Conservation (phyloP, 2,329 filamentous ascomycete genomes). For the Phialemoniopsis sp. region DNA sequence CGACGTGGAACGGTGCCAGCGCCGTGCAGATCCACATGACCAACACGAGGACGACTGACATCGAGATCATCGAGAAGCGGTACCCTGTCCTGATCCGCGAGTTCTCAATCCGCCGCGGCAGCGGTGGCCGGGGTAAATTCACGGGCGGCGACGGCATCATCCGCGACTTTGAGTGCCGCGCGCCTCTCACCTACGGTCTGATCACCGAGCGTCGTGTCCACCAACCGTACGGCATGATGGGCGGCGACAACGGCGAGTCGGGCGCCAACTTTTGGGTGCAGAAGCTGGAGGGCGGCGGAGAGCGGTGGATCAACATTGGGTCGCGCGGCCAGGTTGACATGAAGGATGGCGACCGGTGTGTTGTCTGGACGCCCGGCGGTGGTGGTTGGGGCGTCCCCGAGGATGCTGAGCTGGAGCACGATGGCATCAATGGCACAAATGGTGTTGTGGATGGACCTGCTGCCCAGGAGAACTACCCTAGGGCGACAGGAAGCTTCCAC, state of each 20-base stretch:
- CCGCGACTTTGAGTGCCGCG: conserved; percentile 24
- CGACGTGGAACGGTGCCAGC: conserved; percentile 18
- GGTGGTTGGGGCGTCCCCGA: conserved; percentile 62
- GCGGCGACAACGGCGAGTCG: conserved; percentile 14
- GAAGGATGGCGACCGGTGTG: conserved; percentile 9
- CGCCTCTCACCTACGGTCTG: conserved; percentile 26
- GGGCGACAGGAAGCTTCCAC: too few species aligned
- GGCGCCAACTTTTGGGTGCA: conserved; percentile 7
- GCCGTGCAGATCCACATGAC: conserved; percentile 21
- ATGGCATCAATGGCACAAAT: too few species aligned
- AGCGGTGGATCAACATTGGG: conserved; percentile 30
- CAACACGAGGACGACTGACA: conserved; percentile 21
- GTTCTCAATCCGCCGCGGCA: conserved; percentile 18
- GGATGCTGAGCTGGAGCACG: too few species aligned
- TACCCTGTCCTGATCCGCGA: conserved; percentile 23
- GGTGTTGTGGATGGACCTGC: too few species aligned
- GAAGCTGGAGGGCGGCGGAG: conserved; percentile 12
- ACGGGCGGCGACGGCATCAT: conserved; percentile 23
- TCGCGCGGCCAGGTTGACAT: conserved; percentile 8
- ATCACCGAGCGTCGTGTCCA: conserved; percentile 26
- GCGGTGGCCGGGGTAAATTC: conserved; percentile 20
- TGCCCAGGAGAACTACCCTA: too few species aligned
- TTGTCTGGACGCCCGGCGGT: conserved; percentile 50
- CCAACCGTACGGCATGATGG: conserved; percentile 25
- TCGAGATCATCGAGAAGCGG: conserved; percentile 25